phyloP scores from a whole-genome alignment of 352 stramenopile genomes.

The Globisporangium perplexum region DNA sequence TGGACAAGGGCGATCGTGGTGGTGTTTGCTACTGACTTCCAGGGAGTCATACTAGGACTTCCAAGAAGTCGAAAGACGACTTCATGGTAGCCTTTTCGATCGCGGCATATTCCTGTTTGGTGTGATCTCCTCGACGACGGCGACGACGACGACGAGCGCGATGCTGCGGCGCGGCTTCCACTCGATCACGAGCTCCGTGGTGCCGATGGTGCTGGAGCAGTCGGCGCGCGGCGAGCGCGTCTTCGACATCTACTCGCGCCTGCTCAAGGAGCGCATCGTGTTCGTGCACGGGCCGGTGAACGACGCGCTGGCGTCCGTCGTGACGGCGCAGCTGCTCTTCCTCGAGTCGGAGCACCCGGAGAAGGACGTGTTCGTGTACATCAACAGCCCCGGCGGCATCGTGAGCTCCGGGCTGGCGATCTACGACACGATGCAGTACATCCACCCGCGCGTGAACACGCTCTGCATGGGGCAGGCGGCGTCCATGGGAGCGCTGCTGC shows the following conservation, averaged over 20 bases:
- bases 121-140: background rate
- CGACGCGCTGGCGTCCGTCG: conserved; percentile 78
- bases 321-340: conserved; percentile 91
- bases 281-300: conserved; percentile 94
- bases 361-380: conserved; percentile 99
- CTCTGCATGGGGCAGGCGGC: conserved; percentile 97
- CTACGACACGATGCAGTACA: conserved; percentile 98
- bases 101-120: too few relatives aligned
- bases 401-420: conserved; percentile 97
- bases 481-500: conserved; percentile 95
- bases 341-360: conserved; percentile 94
- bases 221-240: conserved; percentile 90
- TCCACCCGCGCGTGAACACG: conserved; percentile 96
- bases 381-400: conserved; percentile 96
- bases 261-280: conserved; percentile 98
- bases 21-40: too few relatives aligned
- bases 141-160: background rate
- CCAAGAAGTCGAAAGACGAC: too few relatives aligned
- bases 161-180: conserved; percentile 38
- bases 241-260: conserved; percentile 97
- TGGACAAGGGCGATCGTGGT: too few relatives aligned
- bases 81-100: too few relatives aligned
- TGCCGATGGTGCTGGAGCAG: conserved; percentile 94
- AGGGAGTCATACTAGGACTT: too few relatives aligned
- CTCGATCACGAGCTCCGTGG: conserved; percentile 58